phyloP scores from a whole-genome alignment of 2,329 filamentous ascomycete species.

The Cryphonectria carpinicola region DNA sequence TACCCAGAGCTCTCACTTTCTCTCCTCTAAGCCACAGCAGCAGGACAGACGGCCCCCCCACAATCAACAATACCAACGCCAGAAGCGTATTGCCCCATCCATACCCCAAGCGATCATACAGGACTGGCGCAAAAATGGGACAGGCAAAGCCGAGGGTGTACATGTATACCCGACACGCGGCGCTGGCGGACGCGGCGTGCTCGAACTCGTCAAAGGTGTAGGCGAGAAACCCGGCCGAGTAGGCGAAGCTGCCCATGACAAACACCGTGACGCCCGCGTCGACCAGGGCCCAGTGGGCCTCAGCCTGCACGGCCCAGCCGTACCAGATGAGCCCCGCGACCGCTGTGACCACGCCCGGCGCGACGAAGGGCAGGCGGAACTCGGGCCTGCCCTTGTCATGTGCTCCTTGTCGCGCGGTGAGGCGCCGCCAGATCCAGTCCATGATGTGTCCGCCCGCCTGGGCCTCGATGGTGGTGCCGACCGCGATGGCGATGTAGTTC shows the following conservation, averaged over 20 bases:
- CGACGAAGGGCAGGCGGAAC: not conserved
- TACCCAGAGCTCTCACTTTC: not conserved
- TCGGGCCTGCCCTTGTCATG: conserved; percentile 47
- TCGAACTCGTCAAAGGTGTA: conserved; percentile 58
- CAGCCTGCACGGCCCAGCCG: not conserved
- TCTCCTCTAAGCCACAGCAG: not conserved
- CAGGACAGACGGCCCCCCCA: not conserved
- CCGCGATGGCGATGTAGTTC: conserved; percentile 54
- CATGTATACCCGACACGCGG: conserved; percentile 56
- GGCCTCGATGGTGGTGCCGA: conserved; percentile 45
- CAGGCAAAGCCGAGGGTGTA: conserved; percentile 58
- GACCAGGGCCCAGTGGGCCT: not conserved
- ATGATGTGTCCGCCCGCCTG: conserved; percentile 43
- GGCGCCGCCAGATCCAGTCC: conserved; percentile 42
- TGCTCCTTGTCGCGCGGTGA: conserved; percentile 37
- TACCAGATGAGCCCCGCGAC: not conserved
- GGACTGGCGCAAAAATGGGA: conserved; percentile 55
- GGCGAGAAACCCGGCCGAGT: conserved; percentile 57
- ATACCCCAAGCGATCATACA: conserved; percentile 42
- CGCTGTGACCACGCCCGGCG: not conserved
- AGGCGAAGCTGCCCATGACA: conserved; percentile 54
- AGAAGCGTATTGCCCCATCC: conserved; percentile 44
- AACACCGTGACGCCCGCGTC: conserved; percentile 42
- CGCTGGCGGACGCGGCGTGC: conserved; percentile 46
- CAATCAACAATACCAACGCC: not conserved